Conservation (phyloP, 768 basidiomycete genomes). For the Russula sp. region DNA sequence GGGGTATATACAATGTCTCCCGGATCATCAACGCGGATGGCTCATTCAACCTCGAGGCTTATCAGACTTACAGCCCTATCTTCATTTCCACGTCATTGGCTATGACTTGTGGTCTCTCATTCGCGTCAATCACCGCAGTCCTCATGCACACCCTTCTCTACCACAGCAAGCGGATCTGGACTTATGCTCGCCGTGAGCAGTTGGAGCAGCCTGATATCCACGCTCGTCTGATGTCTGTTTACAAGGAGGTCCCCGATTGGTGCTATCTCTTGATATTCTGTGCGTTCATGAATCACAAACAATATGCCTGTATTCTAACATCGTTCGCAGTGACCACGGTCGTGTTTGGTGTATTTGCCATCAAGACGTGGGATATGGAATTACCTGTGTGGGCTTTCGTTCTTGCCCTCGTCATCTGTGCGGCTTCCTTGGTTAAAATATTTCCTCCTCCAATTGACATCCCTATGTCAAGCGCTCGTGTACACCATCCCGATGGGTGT, state of each 20-base stretch:
- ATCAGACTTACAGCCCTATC: slow-evolving; percentile 54
- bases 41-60: slow-evolving; percentile 51
- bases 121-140: too few relatives aligned
- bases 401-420: slow-evolving; percentile 58
- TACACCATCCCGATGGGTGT: slow-evolving; percentile 52
- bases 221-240: too few relatives aligned
- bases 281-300: too few relatives aligned
- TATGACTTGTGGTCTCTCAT: slow-evolving; percentile 65
- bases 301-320: too few relatives aligned
- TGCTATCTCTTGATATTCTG: too few relatives aligned
- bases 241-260: too few relatives aligned
- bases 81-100: slow-evolving; percentile 67
- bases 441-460: neutral
- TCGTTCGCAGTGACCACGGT: slow-evolving; percentile 49
- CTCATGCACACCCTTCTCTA: too few relatives aligned
- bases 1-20: slow-evolving; percentile 49
- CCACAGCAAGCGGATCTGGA: too few relatives aligned
- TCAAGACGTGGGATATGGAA: slow-evolving; percentile 64
- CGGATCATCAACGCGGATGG: slow-evolving; percentile 48
- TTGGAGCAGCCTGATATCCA: too few relatives aligned
- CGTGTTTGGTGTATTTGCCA: slow-evolving; percentile 58
- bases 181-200: too few relatives aligned
- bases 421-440: slow-evolving; percentile 15
- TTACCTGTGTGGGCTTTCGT: slow-evolving; percentile 74
- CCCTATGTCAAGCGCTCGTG: slow-evolving; percentile 28